Evolutionary conservation across 1,284 basidiomycete genomes (phyloP), one percentile per base, ranked within the genome.

Genomic region (Rhodotorula sp.): DNA sequence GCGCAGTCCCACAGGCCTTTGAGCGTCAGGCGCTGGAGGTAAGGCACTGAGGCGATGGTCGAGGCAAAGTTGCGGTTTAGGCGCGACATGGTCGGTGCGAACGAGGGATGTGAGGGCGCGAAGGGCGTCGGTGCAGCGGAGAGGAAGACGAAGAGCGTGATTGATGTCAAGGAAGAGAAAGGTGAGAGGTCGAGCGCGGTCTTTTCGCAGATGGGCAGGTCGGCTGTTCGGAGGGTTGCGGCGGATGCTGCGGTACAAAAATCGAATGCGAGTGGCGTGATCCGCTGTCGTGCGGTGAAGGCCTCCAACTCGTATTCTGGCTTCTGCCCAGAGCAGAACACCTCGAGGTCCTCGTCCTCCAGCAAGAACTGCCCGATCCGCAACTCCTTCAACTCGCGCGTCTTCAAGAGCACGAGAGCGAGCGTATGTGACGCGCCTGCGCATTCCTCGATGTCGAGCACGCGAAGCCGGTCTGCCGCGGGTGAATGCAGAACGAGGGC

Each of bases 321-420:
- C 51, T 24, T 44, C 2, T 36, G n/a, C 29, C 27, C 46, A 17
- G 9, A 30, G 36, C 55, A 56, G 17, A 56, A 56, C 1, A 56
- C 36, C 36, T 32, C 55, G 13, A 34, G 30, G 53, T 68, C 67
- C 5, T 52, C 49, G 5, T 59, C 13, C 44, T 64, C 67, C 52
- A 68, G 62, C 15, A 68, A 58, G 47, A 64, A 68, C 30, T 64
- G 62, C 1, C 67, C 67, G 34, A 68, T 27, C 19, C 62, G 29
- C 4, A 68, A 53, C 20, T 60, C 62, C 29, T 30, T 27, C 4
- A 68, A 39, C 34, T 22, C 27, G 4, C 46, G 52, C 9, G 54
- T 30, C 15, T 36, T 34, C 22, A 55, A 32, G 24, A 68, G 52
- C 19, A 64, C 62, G 15, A 29, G 36, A 8, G 67, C 67, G 62